Conservation (phyloP, 2,329 filamentous ascomycete genomes). For the Rasamsonia emersonii region DNA sequence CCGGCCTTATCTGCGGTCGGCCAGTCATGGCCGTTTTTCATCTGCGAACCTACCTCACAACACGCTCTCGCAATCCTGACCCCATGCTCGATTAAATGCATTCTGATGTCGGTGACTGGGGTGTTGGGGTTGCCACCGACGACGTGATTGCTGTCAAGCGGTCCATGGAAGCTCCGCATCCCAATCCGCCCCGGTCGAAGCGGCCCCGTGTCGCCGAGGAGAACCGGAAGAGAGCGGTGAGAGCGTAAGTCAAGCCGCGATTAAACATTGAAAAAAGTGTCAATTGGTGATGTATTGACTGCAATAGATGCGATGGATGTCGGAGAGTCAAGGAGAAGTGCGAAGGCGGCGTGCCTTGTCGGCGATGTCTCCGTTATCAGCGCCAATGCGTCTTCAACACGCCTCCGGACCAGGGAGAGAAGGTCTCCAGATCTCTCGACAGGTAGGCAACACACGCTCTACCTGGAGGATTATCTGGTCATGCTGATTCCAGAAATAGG, state of each 20-base stretch:
- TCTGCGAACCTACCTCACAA: no score
- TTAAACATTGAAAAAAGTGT: not conserved
- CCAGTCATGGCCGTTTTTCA: no score
- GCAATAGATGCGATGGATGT: conserved; percentile 44
- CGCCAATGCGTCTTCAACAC: conserved; percentile 43
- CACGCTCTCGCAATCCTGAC: no score
- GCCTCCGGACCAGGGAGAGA: conserved; percentile 27
- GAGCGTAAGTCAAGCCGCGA: conserved; percentile 23
- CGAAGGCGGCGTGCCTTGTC: conserved; percentile 47
- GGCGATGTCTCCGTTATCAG: conserved; percentile 44
- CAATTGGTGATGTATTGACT: not conserved
- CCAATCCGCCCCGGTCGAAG: conserved; percentile 24
- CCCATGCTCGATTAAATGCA: not conserved
- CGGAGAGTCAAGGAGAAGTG: conserved; percentile 50
- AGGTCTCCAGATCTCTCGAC: conserved; percentile 19
- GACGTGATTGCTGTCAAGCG: not conserved
- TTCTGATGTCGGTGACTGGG: not conserved
- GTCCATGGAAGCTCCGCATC: conserved; percentile 22
- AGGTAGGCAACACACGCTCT: conserved; percentile 22
- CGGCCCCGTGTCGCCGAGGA: conserved; percentile 33
- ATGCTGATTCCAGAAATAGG: conserved; percentile 8
- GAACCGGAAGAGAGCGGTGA: conserved; percentile 32
- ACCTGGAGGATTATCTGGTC: not conserved
- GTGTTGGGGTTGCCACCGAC: not conserved
- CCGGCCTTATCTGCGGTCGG: no score